Evolutionary conservation across 345 rosid genomes (phyloP).

Genomic region (Syzygium aromaticum): DNA sequence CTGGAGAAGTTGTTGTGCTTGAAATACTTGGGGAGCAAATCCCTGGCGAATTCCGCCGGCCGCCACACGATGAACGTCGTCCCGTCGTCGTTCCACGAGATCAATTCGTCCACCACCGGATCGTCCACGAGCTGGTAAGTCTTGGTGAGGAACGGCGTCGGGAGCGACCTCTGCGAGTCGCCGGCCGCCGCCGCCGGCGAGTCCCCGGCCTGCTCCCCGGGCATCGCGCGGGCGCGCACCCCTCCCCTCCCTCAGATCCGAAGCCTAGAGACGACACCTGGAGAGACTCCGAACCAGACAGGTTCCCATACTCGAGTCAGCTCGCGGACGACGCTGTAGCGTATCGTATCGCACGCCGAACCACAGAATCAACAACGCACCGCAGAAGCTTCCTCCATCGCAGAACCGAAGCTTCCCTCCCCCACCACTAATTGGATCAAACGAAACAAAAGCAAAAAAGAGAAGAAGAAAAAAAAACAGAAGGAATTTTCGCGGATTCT

Average conservation of each 20-base stretch:
- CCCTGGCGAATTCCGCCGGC: constrained; percentile 91
- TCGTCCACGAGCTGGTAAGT: constrained; percentile 86
- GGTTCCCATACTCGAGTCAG: not conserved
- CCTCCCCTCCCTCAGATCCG: constrained; percentile 4
- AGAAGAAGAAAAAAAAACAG: rapidly evolving
- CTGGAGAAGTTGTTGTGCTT: constrained; percentile 95
- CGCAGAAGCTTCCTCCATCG: not conserved
- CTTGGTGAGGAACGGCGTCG: constrained; percentile 86
- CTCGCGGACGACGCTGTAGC: not conserved
- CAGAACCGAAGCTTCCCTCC: not conserved
- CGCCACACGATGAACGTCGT: constrained; percentile 84
- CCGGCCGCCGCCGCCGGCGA: constrained; percentile 31
- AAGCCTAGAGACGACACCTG: not conserved
- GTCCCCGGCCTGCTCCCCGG: constrained; percentile 64
- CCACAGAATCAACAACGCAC: not conserved
- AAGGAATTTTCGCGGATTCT: not conserved
- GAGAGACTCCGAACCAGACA: not conserved
- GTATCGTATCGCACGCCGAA: not conserved
- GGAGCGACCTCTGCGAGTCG: constrained; percentile 74
- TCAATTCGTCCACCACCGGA: constrained; percentile 56
- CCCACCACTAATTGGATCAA: not conserved
- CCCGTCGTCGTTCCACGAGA: constrained; percentile 92
- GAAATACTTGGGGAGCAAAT: constrained; percentile 87
- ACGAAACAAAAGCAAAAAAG: not conserved
- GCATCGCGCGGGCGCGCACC: constrained; percentile 33